These are phyloP conservation scores for Xylaria sp. DNA, from an alignment of 2,329 filamentous ascomycete genomes.

Conservation along the genomic window DNA sequence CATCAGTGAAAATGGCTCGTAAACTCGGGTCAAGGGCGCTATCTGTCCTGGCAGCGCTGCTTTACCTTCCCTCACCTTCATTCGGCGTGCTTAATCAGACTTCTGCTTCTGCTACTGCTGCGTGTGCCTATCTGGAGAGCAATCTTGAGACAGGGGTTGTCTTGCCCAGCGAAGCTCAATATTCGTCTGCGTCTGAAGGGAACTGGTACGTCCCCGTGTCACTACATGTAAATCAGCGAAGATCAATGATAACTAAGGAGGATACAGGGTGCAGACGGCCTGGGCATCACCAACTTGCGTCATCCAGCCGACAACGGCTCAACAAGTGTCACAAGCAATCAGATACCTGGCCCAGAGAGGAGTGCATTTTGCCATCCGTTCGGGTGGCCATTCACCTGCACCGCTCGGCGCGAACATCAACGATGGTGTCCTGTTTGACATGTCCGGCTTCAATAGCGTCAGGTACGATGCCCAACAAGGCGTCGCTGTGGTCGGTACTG, in stretches of 20 bases:
- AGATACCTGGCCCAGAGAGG: slow-evolving; percentile 33
- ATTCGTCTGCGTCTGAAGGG: slow-evolving; percentile 21
- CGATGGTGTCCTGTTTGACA: slow-evolving; percentile 43
- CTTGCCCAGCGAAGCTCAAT: slow-evolving; percentile 27
- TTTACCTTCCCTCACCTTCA: slow-evolving; percentile 22
- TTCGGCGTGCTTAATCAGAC: slow-evolving; percentile 20
- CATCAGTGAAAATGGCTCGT: slow-evolving; percentile 22
- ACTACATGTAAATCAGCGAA: slow-evolving; percentile 3
- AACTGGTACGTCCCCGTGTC: slow-evolving; percentile 28
- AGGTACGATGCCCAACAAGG: slow-evolving; percentile 39
- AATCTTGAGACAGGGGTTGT: slow-evolving; percentile 27
- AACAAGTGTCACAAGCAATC: slow-evolving; percentile 40
- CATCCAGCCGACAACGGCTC: slow-evolving; percentile 36
- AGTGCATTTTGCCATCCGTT: slow-evolving; percentile 43
- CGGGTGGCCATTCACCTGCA: slow-evolving; percentile 44
- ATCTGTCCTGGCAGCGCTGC: slow-evolving; percentile 20
- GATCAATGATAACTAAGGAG: slow-evolving; percentile 16
- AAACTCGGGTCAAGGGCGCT: slow-evolving; percentile 15
- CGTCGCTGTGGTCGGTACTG: slow-evolving; percentile 42
- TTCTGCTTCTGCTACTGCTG: slow-evolving; percentile 10
- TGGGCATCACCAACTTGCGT: slow-evolving; percentile 44
- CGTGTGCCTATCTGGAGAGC: slow-evolving; percentile 34
- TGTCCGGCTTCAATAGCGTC: slow-evolving; percentile 40
- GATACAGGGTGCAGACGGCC: slow-evolving; percentile 42
- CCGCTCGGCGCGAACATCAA: slow-evolving; percentile 43